Evolutionary conservation across 176 grass and related monocot genomes (phyloP).

Genomic region (Avena sativa): DNA sequence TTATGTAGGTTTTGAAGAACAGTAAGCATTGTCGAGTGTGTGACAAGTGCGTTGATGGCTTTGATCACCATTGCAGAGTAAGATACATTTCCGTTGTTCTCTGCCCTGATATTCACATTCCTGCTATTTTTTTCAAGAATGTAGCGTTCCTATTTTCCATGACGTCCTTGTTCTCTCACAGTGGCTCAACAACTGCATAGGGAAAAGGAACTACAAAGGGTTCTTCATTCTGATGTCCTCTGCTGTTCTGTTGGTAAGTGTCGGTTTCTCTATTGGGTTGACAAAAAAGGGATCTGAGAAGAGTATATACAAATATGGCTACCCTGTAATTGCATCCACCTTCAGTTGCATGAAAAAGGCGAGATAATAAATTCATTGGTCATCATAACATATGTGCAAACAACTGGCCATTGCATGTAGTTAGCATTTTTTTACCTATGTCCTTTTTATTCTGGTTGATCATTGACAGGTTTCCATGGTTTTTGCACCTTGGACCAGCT

Average conservation of each 20-base stretch:
- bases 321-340: constrained; percentile 6
- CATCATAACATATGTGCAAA: constrained; percentile 27
- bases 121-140: constrained; percentile 14
- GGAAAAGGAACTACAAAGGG: constrained; percentile 88
- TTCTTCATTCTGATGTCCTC: constrained; percentile 92
- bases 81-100: constrained; percentile 26
- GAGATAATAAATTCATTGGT: neutral
- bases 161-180: constrained; percentile 39
- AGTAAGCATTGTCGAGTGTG: constrained; percentile 99
- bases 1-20: constrained; percentile 84
- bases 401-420: constrained; percentile 41
- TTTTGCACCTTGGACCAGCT: constrained; percentile 90
- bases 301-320: neutral
- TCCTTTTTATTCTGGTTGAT: constrained; percentile 68
- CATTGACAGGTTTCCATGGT: constrained; percentile 74
- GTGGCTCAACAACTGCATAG: constrained; percentile 99
- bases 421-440: constrained; percentile 49
- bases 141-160: neutral
- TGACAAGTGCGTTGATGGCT: constrained; percentile 98
- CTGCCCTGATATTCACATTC: neutral
- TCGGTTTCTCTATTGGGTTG: constrained; percentile 5
- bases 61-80: constrained; percentile 99
- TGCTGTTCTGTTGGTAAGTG: constrained; percentile 81
- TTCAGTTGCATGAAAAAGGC: neutral
- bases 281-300: neutral